Conservation (phyloP, 352 stramenopile genomes). For the Peronosclerospora sorghi region DNA sequence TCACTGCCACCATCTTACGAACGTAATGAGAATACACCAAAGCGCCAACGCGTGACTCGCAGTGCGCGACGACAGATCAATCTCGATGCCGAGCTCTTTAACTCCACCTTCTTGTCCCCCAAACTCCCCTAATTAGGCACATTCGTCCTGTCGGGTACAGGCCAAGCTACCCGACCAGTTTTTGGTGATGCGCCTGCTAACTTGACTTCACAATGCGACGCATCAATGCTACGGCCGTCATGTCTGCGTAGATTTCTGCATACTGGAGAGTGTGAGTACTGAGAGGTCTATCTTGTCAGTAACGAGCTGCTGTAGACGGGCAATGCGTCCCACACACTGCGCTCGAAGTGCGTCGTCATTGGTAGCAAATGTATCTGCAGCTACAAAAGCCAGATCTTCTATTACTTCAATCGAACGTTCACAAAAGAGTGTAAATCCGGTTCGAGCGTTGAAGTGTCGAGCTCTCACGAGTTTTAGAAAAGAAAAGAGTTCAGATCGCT, state of each 20-base stretch:
- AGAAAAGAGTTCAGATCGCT: constrained; percentile 77
- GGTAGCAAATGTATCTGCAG: constrained; percentile 38
- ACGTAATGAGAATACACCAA: constrained; percentile 29
- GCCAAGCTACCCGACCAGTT: constrained; percentile 32
- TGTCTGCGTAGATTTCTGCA: constrained; percentile 59
- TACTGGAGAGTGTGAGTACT: constrained; percentile 64
- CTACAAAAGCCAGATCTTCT: constrained; percentile 46
- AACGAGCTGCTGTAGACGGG: constrained; percentile 43
- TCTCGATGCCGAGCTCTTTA: constrained; percentile 37
- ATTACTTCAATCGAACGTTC: constrained; percentile 51
- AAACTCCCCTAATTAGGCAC: constrained; percentile 60
- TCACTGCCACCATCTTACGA: constrained; percentile 13
- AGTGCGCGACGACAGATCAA: constrained; percentile 64
- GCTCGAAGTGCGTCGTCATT: constrained; percentile 30
- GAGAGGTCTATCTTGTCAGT: constrained; percentile 51
- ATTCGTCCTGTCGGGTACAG: constrained; percentile 75
- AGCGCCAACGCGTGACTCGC: constrained; percentile 49
- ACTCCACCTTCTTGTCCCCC: constrained; percentile 71
- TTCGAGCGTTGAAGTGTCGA: constrained; percentile 40
- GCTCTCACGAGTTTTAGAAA: constrained; percentile 63
- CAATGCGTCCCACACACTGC: constrained; percentile 35
- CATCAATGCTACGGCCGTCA: background rate
- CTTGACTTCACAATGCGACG: constrained; percentile 50
- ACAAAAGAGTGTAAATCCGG: constrained; percentile 24
- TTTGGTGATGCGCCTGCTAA: constrained; percentile 33